Percentiles rank a stretch among this genome's conserved stretches.
These are phyloP conservation scores for Rhodamnia argentea DNA, from an alignment of 345 rosid genomes.

Conservation along the genomic window DNA sequence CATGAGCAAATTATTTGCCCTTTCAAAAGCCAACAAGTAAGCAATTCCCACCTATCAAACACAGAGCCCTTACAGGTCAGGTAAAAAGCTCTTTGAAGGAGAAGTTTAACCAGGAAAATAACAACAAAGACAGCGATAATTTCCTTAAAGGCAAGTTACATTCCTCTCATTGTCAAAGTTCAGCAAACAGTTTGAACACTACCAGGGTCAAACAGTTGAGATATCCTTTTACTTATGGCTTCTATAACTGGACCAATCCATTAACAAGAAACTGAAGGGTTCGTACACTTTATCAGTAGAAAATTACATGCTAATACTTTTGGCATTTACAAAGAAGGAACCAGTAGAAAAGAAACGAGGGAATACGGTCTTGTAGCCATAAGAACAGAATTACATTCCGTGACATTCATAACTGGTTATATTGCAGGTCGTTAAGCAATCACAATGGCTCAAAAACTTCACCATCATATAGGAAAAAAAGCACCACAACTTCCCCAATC, in stretches of 20 bases:
- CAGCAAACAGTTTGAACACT: neutral
- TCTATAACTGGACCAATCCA: neutral
- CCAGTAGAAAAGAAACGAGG: neutral
- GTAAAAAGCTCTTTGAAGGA: neutral
- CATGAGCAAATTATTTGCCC: constrained; percentile 53
- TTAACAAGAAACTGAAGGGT: neutral
- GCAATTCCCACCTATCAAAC: constrained; percentile 75
- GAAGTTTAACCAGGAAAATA: neutral
- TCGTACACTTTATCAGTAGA: neutral
- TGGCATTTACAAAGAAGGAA: neutral
- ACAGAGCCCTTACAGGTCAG: neutral
- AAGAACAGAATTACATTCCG: neutral
- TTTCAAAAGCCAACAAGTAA: constrained; percentile 82
- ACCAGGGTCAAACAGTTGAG: neutral
- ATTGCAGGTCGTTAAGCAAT: neutral
- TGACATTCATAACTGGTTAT: neutral
- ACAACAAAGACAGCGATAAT: neutral
- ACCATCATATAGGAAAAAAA: neutral
- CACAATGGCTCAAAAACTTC: neutral
- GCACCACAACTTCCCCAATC: neutral
- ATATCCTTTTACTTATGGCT: neutral
- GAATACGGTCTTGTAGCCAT: neutral
- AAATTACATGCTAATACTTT: neutral
- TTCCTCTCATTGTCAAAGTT: neutral
- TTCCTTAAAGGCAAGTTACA: neutral